A percentile compares a stretch with the other conserved stretches of the same genome.
Conservation (phyloP, 768 basidiomycete species). For the Krasilnikovozyma curviuscula region DNA sequence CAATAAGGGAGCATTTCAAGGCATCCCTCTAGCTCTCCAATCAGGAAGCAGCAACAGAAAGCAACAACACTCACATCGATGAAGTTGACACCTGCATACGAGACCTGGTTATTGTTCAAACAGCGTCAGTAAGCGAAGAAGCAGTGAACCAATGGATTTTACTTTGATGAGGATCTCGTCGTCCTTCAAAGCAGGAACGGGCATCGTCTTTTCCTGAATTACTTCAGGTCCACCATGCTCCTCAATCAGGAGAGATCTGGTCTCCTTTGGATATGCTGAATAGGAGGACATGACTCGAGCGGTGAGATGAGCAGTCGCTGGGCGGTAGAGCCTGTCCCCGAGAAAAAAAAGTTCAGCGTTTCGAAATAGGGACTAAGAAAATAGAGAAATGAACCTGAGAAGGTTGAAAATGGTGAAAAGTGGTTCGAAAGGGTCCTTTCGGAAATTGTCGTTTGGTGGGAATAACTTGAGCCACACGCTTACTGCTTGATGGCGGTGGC, state of each 20-base stretch:
- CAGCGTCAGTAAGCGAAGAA: neutral
- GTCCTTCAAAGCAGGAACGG: constrained; percentile 45
- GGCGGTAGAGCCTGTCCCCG: too few species aligned
- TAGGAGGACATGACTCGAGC: neutral
- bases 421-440: too few species aligned
- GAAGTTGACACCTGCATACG: constrained; percentile 43
- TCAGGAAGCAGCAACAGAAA: neutral
- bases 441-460: too few species aligned
- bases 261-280: neutral
- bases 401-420: too few species aligned
- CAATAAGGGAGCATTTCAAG: neutral
- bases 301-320: too few species aligned
- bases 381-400: too few species aligned
- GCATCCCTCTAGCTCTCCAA: constrained; percentile 1
- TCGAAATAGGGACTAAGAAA: too few species aligned
- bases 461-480: too few species aligned
- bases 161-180: constrained; percentile 43
- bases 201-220: constrained; percentile 33
- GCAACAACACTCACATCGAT: constrained; percentile 26
- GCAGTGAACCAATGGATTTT: constrained; percentile 37
- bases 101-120: constrained; percentile 13
- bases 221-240: constrained; percentile 61
- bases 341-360: too few species aligned
- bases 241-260: constrained; percentile 30
- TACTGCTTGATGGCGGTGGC: too few species aligned